Conservation (phyloP, 208 protist genomes). For the Vickermania spadyakhi region DNA sequence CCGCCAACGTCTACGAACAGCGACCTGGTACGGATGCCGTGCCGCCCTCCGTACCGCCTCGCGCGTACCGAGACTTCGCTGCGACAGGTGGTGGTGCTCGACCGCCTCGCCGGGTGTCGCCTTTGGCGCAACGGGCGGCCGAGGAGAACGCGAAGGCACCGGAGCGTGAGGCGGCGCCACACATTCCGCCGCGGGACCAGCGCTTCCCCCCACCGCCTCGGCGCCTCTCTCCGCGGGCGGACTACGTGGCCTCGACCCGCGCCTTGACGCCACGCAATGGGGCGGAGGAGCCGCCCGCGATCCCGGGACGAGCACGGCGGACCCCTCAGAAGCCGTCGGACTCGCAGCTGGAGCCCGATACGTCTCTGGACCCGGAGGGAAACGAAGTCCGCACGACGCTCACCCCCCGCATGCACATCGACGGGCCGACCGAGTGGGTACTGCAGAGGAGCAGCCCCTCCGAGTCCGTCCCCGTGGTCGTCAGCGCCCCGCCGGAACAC, state of each 20-base stretch:
- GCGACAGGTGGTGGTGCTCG: too few relatives aligned
- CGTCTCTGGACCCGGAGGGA: neutral
- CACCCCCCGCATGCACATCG: constrained; percentile 12
- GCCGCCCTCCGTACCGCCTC: neutral
- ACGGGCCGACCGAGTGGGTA: constrained; percentile 51
- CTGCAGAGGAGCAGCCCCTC: constrained; percentile 4
- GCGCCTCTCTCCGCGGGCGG: constrained; percentile 32
- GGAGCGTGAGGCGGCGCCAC: too few relatives aligned
- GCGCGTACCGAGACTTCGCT: too few relatives aligned
- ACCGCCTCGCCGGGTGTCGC: too few relatives aligned
- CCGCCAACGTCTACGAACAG: neutral
- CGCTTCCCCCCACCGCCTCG: constrained; percentile 19
- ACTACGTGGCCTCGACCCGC: constrained; percentile 20
- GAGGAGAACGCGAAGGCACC: too few relatives aligned
- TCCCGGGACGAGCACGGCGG: constrained; percentile 2
- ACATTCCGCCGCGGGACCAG: neutral
- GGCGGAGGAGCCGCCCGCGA: constrained; percentile 8
- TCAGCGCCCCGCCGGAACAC: constrained; percentile 36
- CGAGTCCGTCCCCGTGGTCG: neutral
- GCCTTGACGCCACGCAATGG: constrained; percentile 11
- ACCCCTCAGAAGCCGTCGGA: neutral
- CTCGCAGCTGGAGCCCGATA: neutral
- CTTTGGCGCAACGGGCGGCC: too few relatives aligned
- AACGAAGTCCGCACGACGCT: neutral
- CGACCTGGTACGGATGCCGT: neutral